Conservation (phyloP, 257 asterid genomes). For the Solanum boliviense region DNA sequence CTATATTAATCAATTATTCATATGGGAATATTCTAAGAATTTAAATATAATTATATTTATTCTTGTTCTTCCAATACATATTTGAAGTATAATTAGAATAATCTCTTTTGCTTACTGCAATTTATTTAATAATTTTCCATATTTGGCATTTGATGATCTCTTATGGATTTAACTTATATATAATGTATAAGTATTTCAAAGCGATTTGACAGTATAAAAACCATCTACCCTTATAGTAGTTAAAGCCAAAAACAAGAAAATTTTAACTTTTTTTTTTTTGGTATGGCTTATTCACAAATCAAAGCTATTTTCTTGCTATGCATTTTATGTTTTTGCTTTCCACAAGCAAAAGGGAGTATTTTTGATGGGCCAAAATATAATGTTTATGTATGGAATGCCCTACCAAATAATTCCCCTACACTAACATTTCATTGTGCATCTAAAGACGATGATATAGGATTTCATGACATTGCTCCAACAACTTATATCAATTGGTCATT, state of each 20-base stretch:
- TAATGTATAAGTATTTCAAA: neutral
- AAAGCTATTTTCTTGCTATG: neutral
- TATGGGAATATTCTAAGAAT: neutral
- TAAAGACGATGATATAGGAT: neutral
- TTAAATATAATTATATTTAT: neutral
- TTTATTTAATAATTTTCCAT: neutral
- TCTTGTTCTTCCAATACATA: neutral
- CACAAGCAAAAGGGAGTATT: neutral
- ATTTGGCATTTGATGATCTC: neutral
- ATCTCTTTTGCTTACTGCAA: neutral
- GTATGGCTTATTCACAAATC: neutral
- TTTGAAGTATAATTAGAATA: neutral
- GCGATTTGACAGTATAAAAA: neutral
- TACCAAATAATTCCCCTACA: neutral
- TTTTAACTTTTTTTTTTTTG: neutral
- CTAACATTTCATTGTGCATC: neutral
- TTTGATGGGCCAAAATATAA: neutral
- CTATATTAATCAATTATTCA: no score
- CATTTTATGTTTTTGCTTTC: neutral
- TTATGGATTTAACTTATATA: neutral
- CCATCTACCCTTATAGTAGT: neutral
- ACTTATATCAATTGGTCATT: neutral
- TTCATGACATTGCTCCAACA: neutral
- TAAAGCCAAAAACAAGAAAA: neutral
- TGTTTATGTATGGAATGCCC: neutral